Conservation (phyloP, 768 basidiomycete genomes). For the Suillus lakei region DNA sequence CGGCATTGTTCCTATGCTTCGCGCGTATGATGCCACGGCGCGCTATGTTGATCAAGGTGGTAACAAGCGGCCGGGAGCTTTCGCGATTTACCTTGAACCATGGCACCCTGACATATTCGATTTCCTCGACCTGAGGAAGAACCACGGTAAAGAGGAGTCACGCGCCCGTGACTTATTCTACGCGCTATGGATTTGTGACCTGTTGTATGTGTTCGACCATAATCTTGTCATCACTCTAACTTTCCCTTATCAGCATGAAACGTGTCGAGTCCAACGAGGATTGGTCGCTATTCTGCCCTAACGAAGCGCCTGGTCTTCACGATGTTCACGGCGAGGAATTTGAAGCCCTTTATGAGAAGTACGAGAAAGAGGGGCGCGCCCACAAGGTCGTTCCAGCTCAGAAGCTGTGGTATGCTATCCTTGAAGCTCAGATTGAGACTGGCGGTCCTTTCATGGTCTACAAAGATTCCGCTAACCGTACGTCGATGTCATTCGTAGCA, state of each 20-base stretch:
- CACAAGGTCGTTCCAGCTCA: constrained; percentile 89
- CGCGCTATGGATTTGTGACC: constrained; percentile 96
- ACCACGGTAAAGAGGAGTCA: constrained; percentile 97
- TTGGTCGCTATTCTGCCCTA: constrained; percentile 98
- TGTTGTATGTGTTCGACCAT: constrained; percentile 67
- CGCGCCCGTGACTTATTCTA: constrained; percentile 98
- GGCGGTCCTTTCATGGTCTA: constrained; percentile 99
- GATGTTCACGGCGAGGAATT: constrained; percentile 93
- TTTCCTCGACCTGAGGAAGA: constrained; percentile 97
- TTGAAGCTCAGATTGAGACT: constrained; percentile 98
- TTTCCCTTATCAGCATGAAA: constrained; percentile 73
- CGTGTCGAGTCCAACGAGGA: constrained; percentile 88
- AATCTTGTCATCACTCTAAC: neutral
- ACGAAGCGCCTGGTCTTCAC: constrained; percentile 88
- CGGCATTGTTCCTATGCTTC: constrained; percentile 98
- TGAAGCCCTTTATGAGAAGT: constrained; percentile 81
- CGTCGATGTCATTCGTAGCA: constrained; percentile 30
- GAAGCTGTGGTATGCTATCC: constrained; percentile 97
- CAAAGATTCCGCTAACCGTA: constrained; percentile 95
- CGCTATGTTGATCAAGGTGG: constrained; percentile 99
- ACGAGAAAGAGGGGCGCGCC: constrained; percentile 89
- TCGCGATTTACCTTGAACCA: constrained; percentile 97
- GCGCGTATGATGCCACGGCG: constrained; percentile 96
- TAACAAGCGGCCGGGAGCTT: constrained; percentile 98
- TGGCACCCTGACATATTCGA: constrained; percentile 99